These are phyloP conservation scores for Fraxinus nigra DNA, from an alignment of 305 asterid genomes.

Conservation along the genomic window DNA sequence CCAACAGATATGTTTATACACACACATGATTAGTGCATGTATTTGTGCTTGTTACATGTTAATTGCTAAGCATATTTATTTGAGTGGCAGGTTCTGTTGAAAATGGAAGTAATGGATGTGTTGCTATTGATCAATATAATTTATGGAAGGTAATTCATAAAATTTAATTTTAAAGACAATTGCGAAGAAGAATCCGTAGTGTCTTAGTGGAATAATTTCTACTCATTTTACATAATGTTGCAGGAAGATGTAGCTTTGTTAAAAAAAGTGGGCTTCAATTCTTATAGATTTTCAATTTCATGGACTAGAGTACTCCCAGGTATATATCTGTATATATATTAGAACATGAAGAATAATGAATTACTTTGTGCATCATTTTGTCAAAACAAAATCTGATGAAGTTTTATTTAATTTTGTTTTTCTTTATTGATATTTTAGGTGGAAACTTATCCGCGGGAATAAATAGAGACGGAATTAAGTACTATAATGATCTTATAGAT, in stretches of 20 bases:
- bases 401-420: neutral
- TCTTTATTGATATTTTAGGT: neutral
- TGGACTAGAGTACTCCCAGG: constrained; percentile 27
- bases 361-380: neutral
- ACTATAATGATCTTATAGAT: constrained; percentile 18
- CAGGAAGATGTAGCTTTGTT: neutral
- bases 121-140: neutral
- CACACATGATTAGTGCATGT: neutral
- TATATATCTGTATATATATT: too few relatives aligned
- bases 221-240: neutral
- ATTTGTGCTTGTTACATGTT: neutral
- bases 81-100: neutral
- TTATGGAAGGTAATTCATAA: neutral
- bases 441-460: constrained; percentile 3
- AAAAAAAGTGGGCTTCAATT: neutral
- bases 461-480: constrained; percentile 11
- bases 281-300: constrained; percentile 27
- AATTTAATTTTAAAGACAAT: neutral
- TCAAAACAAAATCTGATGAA: neutral
- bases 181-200: too few relatives aligned
- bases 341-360: too few relatives aligned
- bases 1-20: neutral
- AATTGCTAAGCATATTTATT: neutral
- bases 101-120: neutral
- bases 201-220: neutral